Evolutionary conservation across 2,329 filamentous ascomycete genomes (phyloP).

Genomic region (Colletotrichum salicis): DNA sequence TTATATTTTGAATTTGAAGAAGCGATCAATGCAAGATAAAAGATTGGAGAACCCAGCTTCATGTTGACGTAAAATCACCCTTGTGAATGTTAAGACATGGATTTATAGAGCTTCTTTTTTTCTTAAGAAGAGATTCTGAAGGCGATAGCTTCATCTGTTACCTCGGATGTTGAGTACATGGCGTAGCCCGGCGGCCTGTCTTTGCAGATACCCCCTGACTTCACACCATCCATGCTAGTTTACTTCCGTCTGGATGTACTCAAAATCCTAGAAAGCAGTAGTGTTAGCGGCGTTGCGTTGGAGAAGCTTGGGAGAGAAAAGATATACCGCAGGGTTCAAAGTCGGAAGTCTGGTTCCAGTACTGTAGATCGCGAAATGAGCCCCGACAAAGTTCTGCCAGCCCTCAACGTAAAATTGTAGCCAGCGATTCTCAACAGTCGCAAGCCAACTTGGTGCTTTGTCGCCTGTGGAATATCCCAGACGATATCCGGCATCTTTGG

Average conservation of each 20-base stretch:
- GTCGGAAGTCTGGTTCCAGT: conserved; percentile 30
- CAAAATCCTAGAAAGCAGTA: conserved; percentile 22
- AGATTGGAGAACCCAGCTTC: too few species aligned
- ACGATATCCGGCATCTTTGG: conserved; percentile 20
- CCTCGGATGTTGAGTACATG: not conserved
- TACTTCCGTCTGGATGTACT: conserved; percentile 31
- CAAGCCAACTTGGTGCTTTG: conserved; percentile 27
- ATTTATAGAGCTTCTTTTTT: too few species aligned
- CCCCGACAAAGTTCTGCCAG: conserved; percentile 36
- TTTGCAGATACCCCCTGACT: not conserved
- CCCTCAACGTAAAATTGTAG: conserved; percentile 32
- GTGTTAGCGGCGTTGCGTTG: not conserved
- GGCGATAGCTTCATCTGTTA: not conserved
- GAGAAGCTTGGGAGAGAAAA: rapidly evolving
- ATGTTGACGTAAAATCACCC: too few species aligned
- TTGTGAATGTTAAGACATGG: too few species aligned
- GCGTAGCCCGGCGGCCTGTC: not conserved
- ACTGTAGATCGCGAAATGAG: conserved; percentile 34
- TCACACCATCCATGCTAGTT: not conserved
- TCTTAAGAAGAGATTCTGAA: not conserved
- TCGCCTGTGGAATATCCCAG: conserved; percentile 28
- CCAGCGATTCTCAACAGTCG: conserved; percentile 27
- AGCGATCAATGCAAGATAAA: too few species aligned
- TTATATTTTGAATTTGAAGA: too few species aligned
- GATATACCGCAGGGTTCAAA: conserved; percentile 25